Evolutionary conservation across 352 stramenopile genomes (phyloP).

Genomic region (Phytophthora ramorum): DNA sequence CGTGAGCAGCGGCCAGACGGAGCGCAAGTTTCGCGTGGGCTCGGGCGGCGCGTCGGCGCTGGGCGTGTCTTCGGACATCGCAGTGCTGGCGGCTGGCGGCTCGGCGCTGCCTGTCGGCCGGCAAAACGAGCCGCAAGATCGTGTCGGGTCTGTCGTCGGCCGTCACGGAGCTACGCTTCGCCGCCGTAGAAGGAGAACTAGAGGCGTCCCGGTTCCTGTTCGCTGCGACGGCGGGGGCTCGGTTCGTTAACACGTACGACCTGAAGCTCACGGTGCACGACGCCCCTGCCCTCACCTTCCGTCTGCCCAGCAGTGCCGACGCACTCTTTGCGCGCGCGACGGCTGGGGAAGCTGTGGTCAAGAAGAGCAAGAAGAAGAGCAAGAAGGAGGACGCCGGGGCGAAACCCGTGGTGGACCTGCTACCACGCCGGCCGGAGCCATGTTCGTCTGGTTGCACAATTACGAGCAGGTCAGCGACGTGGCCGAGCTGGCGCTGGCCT

Average conservation of each 20-base stretch:
- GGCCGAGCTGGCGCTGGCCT: slow-evolving; percentile 47
- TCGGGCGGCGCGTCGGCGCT: slow-evolving; percentile 68
- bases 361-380: too few relatives aligned
- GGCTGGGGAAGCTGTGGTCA: too few relatives aligned
- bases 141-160: slow-evolving; percentile 75
- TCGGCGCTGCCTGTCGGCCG: slow-evolving; percentile 71
- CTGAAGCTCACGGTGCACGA: slow-evolving; percentile 64
- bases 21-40: slow-evolving; percentile 72
- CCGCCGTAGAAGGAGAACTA: slow-evolving; percentile 28
- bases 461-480: slow-evolving; percentile 51
- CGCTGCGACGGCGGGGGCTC: slow-evolving; percentile 68
- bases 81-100: slow-evolving; percentile 70
- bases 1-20: slow-evolving; percentile 53
- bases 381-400: too few relatives aligned
- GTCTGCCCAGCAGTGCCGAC: slow-evolving; percentile 65
- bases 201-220: slow-evolving; percentile 72
- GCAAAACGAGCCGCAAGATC: slow-evolving; percentile 83
- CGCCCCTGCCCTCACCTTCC: slow-evolving; percentile 77
- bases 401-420: too few relatives aligned
- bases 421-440: slow-evolving; percentile 48
- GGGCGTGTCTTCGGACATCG: slow-evolving; percentile 65
- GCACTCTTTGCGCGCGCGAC: too few relatives aligned
- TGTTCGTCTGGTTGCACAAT: slow-evolving; percentile 80
- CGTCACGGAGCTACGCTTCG: slow-evolving; percentile 76
- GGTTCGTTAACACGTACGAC: slow-evolving; percentile 90